These are phyloP conservation scores for Hanseniaspora nectarophila DNA, from an alignment of 805 yeast species.

Conservation along the genomic window DNA sequence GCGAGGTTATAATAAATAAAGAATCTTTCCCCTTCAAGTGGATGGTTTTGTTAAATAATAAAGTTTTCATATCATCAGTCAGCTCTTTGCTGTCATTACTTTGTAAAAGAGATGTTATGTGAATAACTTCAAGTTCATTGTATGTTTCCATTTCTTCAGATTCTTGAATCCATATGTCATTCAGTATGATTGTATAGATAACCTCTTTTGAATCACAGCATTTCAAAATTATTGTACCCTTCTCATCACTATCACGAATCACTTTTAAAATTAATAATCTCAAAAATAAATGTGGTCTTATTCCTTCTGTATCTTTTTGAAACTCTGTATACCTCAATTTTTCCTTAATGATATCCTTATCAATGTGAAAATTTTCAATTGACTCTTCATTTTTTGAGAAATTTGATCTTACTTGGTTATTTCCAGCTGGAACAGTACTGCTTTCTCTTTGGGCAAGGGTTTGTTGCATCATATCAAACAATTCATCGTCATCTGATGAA, in stretches of 20 bases:
- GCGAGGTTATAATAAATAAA: neutral
- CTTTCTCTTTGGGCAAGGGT: neutral
- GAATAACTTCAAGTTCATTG: neutral
- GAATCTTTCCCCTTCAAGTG: neutral
- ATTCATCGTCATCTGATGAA: conserved; percentile 15
- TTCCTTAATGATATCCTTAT: neutral
- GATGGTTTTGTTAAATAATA: neutral
- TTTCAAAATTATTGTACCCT: conserved; percentile 17
- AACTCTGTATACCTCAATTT: neutral
- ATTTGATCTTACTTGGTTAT: too few relatives aligned
- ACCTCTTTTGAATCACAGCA: conserved; percentile 13
- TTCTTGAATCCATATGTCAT: conserved; percentile 14
- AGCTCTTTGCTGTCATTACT: neutral
- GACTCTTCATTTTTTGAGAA: neutral
- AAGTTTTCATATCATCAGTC: neutral
- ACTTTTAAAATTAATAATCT: neutral
- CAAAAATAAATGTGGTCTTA: neutral
- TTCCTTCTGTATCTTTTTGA: neutral
- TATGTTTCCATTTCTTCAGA: neutral
- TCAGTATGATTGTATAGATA: conserved; percentile 23
- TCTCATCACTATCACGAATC: conserved; percentile 5
- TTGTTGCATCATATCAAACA: conserved; percentile 10
- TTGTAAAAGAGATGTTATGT: neutral
- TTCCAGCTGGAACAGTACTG: neutral
- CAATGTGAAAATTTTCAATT: neutral